Evolutionary conservation across 1,284 basidiomycete species (phyloP).

Genomic region (Trametes pubescens): DNA sequence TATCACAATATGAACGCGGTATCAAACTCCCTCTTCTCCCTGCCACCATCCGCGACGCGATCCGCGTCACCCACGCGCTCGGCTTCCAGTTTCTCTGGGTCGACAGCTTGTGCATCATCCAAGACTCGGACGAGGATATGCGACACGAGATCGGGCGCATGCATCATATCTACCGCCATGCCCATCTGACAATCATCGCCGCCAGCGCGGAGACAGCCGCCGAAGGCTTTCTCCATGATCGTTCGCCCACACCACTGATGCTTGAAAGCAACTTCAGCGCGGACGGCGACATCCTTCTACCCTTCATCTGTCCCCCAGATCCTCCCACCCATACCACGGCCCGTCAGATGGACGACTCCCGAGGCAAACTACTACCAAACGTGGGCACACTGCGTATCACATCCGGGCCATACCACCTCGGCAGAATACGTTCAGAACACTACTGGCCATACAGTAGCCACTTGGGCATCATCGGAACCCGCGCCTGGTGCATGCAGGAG

Average conservation of each 20-base stretch:
- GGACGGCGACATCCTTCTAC: not conserved
- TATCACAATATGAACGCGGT: not conserved
- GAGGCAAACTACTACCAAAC: not conserved
- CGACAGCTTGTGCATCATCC: slow-evolving; percentile 13
- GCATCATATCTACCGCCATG: slow-evolving; percentile 11
- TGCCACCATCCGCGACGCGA: slow-evolving; percentile 12
- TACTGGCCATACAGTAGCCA: not conserved
- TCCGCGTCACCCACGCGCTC: slow-evolving; percentile 2
- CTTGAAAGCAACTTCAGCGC: no score
- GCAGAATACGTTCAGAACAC: not conserved
- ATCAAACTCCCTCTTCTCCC: slow-evolving; percentile 3
- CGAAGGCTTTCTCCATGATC: slow-evolving; percentile 6
- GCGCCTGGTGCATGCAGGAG: slow-evolving; percentile 30
- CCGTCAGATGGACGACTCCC: no score
- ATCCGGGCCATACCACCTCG: not conserved
- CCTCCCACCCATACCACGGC: no score
- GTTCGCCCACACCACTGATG: not conserved
- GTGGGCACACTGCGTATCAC: slow-evolving; percentile 1
- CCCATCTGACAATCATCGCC: slow-evolving; percentile 12
- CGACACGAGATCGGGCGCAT: slow-evolving; percentile 5
- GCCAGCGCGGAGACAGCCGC: not conserved
- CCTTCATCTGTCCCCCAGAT: not conserved
- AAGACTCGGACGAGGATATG: slow-evolving; percentile 14
- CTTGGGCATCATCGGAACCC: slow-evolving; percentile 14
- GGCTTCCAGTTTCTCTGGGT: slow-evolving; percentile 12